These are phyloP conservation scores for Corylus avellana DNA, from an alignment of 306 rosid species.

Conservation along the genomic window DNA sequence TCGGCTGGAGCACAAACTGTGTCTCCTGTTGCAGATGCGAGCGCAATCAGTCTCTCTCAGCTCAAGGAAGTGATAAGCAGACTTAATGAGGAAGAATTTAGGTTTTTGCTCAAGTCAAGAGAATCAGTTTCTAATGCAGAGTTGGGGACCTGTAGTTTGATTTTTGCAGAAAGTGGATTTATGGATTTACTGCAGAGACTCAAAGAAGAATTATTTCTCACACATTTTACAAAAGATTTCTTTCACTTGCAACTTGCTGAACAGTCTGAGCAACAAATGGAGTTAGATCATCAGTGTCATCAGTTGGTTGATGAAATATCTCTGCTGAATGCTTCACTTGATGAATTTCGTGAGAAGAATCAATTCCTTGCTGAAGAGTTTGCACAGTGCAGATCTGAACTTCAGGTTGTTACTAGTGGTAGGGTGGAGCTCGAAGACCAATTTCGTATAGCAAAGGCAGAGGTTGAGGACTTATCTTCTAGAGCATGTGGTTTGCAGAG, in stretches of 20 bases:
- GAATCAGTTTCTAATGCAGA: constrained; percentile 35
- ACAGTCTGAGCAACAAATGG: constrained; percentile 56
- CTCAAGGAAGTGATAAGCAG: constrained; percentile 55
- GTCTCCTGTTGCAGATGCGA: constrained; percentile 42
- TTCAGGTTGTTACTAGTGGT: constrained; percentile 47
- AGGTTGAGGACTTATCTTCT: constrained; percentile 59
- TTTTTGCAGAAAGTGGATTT: constrained; percentile 34
- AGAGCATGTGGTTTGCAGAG: constrained; percentile 58
- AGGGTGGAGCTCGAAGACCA: constrained; percentile 60
- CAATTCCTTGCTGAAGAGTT: constrained; percentile 65
- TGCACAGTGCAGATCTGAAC: constrained; percentile 56
- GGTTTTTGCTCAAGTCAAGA: constrained; percentile 53
- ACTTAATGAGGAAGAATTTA: constrained; percentile 58
- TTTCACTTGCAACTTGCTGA: constrained; percentile 61
- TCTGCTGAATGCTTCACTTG: constrained; percentile 46
- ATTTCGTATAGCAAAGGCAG: constrained; percentile 44
- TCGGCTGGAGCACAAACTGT: constrained; percentile 23
- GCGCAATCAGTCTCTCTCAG: constrained; percentile 50
- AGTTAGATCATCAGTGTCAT: constrained; percentile 48
- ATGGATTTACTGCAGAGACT: constrained; percentile 55
- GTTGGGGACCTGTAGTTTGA: constrained; percentile 32
- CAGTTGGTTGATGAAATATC: constrained; percentile 55
- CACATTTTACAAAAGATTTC: constrained; percentile 58
- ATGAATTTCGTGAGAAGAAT: constrained; percentile 56
- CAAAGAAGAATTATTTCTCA: constrained; percentile 73